phyloP scores from a whole-genome alignment of 2,329 filamentous ascomycete species.

The Monilinia aucupariae region DNA sequence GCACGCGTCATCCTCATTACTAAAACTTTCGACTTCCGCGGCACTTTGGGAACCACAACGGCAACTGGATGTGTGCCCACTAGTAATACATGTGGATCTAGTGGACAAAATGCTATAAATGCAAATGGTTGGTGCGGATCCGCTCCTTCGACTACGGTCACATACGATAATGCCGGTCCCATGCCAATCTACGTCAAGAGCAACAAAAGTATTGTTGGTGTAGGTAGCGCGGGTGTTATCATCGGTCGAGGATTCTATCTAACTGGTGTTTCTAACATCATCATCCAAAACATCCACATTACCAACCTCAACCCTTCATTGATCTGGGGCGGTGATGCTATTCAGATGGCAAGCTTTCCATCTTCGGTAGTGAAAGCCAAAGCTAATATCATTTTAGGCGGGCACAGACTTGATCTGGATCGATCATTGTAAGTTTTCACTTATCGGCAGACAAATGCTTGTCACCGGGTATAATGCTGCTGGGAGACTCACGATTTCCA shows the following conservation, averaged over 20 bases:
- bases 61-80: conserved; percentile 12
- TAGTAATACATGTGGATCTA: conserved; percentile 17
- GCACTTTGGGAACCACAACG: conserved; percentile 19
- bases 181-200: conserved; percentile 26
- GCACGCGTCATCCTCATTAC: conserved; percentile 54
- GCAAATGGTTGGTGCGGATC: conserved; percentile 19
- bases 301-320: conserved; percentile 36
- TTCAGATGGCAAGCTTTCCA: conserved; percentile 26
- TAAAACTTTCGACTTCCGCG: conserved; percentile 38
- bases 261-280: conserved; percentile 27
- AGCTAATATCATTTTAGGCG: conserved; percentile 5
- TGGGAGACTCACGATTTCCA: conserved; percentile 41
- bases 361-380: neutral
- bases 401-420: conserved; percentile 36
- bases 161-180: conserved; percentile 21
- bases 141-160: conserved; percentile 9
- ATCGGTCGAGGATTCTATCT: conserved; percentile 29
- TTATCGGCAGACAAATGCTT: conserved; percentile 38
- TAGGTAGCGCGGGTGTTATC: conserved; percentile 23
- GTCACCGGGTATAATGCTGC: conserved; percentile 34
- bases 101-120: conserved; percentile 21
- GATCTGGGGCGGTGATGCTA: conserved; percentile 38
- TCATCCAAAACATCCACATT: conserved; percentile 29
- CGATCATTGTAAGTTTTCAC: conserved; percentile 34
- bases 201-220: conserved; percentile 32